Evolutionary conservation across 768 basidiomycete genomes (phyloP), one percentile per base, ranked within the genome.

Genomic region (Mycena haematopus): DNA sequence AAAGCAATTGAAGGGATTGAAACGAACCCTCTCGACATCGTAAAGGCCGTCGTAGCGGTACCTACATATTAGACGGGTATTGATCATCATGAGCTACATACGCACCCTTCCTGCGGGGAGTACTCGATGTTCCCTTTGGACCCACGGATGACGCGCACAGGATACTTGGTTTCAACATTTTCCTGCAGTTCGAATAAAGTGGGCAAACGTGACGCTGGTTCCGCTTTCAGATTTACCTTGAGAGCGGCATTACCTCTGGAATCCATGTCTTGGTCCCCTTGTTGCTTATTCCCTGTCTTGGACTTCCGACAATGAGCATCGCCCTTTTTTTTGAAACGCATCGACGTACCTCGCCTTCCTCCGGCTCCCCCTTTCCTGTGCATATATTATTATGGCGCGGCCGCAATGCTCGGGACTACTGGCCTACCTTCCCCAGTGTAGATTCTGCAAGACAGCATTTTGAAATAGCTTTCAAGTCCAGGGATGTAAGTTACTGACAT

Each of bases 31-130:
- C 17, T 21, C 22, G 14, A 67, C 66, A 9, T 51, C 44, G 56
- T 67, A 67, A 10, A 67, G 62, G 8, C 66, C 66, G 49, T 67
- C 66, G 56, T 67, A 67, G 40, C 66, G 66, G 49, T 67, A 67
- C 9, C 65, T 65, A 21, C 35, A 42, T 17, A 21, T 42, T n/a
- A n/a, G 29, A 31, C 9, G 29, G 29, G 29, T 9, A 9, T 31
- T n/a, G 13, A 4, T 42, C 19, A 42, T 1, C n/a, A 42, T 42
- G 19, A 19, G 19, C 8, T 6, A n/a, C 6, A 27, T 11, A 56
- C 58, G 5, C 14, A 66, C 65, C 66, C 66, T 27, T 54, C 46
- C 21, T 15, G 2, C 4, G 66, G 66, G 24, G n/a, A 49, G 24
- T 61, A 67, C 14, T 44, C 27, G 13, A 57, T 24, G 56, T 61